Percentiles rank a stretch among this genome's conserved stretches.
These are phyloP conservation scores for Tylopilus sp. DNA, from an alignment of 768 basidiomycete species.

Conservation along the genomic window DNA sequence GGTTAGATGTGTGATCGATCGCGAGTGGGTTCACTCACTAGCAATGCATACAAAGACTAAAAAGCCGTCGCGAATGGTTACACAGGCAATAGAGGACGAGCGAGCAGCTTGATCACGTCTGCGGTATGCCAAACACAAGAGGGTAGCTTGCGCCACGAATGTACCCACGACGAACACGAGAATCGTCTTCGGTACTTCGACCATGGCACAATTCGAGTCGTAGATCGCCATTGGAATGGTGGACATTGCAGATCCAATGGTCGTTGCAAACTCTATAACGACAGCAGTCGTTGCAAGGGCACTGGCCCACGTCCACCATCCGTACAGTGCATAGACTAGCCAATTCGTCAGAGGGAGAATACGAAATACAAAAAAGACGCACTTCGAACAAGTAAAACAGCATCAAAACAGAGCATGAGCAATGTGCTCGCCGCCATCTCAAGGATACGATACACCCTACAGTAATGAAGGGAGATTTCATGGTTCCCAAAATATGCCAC, in stretches of 20 bases:
- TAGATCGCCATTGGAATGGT: slow-evolving; percentile 10
- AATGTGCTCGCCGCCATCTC: slow-evolving; percentile 10
- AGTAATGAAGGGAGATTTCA: background rate
- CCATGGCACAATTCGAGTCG: slow-evolving; percentile 14
- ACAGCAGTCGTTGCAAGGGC: slow-evolving; percentile 4
- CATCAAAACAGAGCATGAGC: slow-evolving; percentile 19
- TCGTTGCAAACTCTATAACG: slow-evolving; percentile 8
- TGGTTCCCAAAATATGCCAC: background rate
- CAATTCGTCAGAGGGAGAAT: background rate
- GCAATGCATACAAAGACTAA: slow-evolving; percentile 11
- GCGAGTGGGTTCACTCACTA: slow-evolving; percentile 9
- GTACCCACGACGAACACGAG: slow-evolving; percentile 8
- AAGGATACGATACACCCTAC: slow-evolving; percentile 10
- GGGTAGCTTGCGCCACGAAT: slow-evolving; percentile 9
- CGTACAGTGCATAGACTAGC: slow-evolving; percentile 22
- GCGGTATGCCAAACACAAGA: slow-evolving; percentile 19
- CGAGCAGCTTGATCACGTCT: slow-evolving; percentile 5
- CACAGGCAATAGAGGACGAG: slow-evolving; percentile 4
- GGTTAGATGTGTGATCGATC: background rate
- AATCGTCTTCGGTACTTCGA: background rate
- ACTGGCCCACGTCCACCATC: background rate
- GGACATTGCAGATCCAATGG: background rate
- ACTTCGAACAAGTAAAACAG: slow-evolving; percentile 24
- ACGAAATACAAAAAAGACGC: background rate
- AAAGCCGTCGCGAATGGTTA: slow-evolving; percentile 25